Percentiles rank a stretch among this genome's conserved stretches.
Evolutionary conservation across 2,329 filamentous ascomycete genomes (phyloP).

Genomic region (Xylariomycetidae sp.): DNA sequence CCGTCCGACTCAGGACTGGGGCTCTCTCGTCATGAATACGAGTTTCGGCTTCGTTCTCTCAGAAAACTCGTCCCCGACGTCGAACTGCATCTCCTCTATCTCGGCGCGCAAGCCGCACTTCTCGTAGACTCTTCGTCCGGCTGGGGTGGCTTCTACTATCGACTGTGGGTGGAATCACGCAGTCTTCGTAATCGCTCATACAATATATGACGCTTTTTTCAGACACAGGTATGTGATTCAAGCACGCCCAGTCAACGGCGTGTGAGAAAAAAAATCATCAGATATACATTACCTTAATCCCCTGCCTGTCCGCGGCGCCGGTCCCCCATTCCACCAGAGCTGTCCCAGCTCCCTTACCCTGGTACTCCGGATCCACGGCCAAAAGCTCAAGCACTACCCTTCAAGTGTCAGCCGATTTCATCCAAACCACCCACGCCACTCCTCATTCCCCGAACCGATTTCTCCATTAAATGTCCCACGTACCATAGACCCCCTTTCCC

Average conservation of each 20-base stretch:
- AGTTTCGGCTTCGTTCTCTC: conserved; percentile 12
- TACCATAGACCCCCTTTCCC: conserved; percentile 17
- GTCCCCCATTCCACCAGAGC: conserved; percentile 21
- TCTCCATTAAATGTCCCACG: not conserved
- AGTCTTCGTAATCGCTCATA: no score
- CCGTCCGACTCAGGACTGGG: conserved; percentile 6
- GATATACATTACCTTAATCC: conserved; percentile 9
- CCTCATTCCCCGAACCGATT: no score
- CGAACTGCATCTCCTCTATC: conserved; percentile 19
- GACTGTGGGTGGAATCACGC: conserved; percentile 9
- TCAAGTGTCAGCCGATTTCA: not conserved
- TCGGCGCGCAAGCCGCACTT: conserved; percentile 15
- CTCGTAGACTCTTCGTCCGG: conserved; percentile 15
- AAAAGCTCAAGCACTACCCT: conserved; percentile 19
- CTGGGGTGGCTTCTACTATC: conserved; percentile 18
- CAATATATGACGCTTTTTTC: not conserved
- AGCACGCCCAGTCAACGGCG: not conserved
- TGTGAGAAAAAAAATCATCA: not conserved
- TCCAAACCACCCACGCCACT: no score
- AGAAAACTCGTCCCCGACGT: conserved; percentile 13
- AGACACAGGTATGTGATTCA: not conserved
- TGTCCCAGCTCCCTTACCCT: conserved; percentile 15
- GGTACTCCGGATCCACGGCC: conserved; percentile 16
- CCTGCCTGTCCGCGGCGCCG: conserved; percentile 10
- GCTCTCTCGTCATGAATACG: conserved; percentile 15